phyloP scores from a whole-genome alignment of 169 alveolate species.

The Plasmodium sp. region DNA sequence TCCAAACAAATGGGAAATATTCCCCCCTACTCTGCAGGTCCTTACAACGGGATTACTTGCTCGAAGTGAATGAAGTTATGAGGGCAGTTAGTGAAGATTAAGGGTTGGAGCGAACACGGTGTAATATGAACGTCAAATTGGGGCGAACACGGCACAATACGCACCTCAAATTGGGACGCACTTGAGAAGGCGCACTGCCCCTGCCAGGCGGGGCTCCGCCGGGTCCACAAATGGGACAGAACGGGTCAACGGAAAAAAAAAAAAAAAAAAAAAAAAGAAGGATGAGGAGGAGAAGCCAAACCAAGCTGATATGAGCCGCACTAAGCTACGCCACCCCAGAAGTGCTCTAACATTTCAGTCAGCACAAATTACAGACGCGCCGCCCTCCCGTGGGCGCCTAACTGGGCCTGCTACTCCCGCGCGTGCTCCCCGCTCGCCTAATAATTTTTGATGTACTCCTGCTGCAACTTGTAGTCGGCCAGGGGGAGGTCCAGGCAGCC shows the following conservation, averaged over 20 bases:
- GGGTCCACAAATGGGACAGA: not conserved
- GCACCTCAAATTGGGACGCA: not conserved
- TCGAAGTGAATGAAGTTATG: not conserved
- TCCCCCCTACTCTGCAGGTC: not conserved
- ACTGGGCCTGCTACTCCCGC: not conserved
- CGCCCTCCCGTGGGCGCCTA: not conserved
- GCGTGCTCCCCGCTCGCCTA: not conserved
- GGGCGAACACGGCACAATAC: not conserved
- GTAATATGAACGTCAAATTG: not conserved
- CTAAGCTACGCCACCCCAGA: not conserved
- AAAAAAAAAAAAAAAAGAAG: not conserved
- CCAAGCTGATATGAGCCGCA: not conserved
- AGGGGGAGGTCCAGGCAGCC: conserved; percentile 50
- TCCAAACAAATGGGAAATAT: not conserved
- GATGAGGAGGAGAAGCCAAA: not conserved
- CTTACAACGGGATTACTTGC: conserved; percentile 4
- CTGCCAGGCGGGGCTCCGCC: not conserved
- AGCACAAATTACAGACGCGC: not conserved
- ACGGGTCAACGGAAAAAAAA: not conserved
- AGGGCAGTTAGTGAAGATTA: not conserved
- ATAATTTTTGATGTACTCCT: conserved; percentile 54
- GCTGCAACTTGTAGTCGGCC: conserved; percentile 14
- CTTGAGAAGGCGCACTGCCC: not conserved
- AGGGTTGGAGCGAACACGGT: not conserved
- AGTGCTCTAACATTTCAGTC: not conserved